Evolutionary conservation across 768 basidiomycete species (phyloP).

Genomic region (Tubosaeta sp.): DNA sequence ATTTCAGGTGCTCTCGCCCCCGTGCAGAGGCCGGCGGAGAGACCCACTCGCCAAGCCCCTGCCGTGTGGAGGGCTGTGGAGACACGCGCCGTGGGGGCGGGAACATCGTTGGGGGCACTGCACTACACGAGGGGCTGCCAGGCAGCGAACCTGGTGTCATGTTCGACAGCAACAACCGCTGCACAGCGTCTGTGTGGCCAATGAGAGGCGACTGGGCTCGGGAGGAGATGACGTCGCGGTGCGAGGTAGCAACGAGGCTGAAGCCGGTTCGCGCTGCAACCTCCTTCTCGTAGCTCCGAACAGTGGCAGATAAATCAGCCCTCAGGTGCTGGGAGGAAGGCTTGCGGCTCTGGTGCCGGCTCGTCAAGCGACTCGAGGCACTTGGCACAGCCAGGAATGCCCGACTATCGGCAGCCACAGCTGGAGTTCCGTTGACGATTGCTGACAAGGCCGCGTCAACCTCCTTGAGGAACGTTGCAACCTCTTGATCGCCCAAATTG

Average conservation of each 20-base stretch:
- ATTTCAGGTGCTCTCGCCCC: slow-evolving; percentile 11
- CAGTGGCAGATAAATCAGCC: slow-evolving; percentile 27
- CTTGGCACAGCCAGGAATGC: slow-evolving; percentile 28
- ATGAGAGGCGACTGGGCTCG: slow-evolving; percentile 19
- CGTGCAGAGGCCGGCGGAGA: slow-evolving; percentile 19
- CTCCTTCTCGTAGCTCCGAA: slow-evolving; percentile 26
- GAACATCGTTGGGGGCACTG: slow-evolving; percentile 7
- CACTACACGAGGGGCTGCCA: slow-evolving; percentile 15
- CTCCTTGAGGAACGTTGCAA: slow-evolving; percentile 30
- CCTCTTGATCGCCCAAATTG: slow-evolving; percentile 27
- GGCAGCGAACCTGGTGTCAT: slow-evolving; percentile 11
- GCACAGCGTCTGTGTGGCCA: slow-evolving; percentile 16
- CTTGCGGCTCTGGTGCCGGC: slow-evolving; percentile 28
- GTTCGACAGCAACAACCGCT: slow-evolving; percentile 19
- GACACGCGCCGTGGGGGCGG: slow-evolving; percentile 21
- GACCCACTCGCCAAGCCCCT: slow-evolving; percentile 23
- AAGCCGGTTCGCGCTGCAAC: slow-evolving; percentile 23
- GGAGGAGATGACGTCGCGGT: slow-evolving; percentile 26
- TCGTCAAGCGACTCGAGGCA: slow-evolving; percentile 21
- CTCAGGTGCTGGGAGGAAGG: slow-evolving; percentile 29
- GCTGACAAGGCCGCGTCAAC: slow-evolving; percentile 28
- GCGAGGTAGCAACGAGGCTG: slow-evolving; percentile 30
- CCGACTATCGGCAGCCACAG: slow-evolving; percentile 28
- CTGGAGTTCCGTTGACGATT: slow-evolving; percentile 22
- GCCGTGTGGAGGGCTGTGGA: slow-evolving; percentile 28